Evolutionary conservation across 345 rosid genomes (phyloP), one percentile per base, ranked within the genome.

Genomic region (Trapa incisa): DNA sequence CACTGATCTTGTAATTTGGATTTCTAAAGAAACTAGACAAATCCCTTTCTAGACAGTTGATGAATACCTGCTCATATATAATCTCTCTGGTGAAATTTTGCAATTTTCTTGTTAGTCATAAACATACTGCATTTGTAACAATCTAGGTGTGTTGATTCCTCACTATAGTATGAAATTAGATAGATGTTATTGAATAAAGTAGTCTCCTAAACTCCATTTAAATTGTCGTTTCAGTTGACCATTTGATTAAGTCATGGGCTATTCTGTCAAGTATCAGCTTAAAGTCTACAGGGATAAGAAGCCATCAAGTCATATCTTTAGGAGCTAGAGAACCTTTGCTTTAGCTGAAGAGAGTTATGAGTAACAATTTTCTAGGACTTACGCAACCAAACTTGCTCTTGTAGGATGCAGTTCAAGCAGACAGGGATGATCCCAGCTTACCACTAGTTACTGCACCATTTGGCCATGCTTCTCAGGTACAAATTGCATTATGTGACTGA

Each of bases 391-490:
- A 37, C 12, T 42, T 38, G 60, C 10, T 65, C 35, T 42, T 69
- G 57, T 71, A 95, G 99, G 96, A 89, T n/a, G 66, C 77, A 1
- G 82, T 91, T 75, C 98, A 95, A 84, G 78, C 85, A 65, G 99
- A 95, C 84, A 84, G 98, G 74, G 99, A 95, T 70, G 99, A 95
- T 80, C 96, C 96, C 71, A 79, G 79, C 79, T 83, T 78, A 47
- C 98, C 99, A 52, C 75, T 95, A 41, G 99, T 95, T 64, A 95
- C 99, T 45, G 96, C 92, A 62, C 99, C 99, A 62, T 95, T 95
- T 82, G 99, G 99, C 66, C 98, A 95, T 85, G 99, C 99, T 10
- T 95, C 99, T 5, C 99, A 95, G 96, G 98, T 95, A 81, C 48
- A 12, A n/a, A 33, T 29, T 17, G 13, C 50, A 22, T 33, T 41